Conservation (phyloP, 2,329 filamentous ascomycete species). For the Cordyceps javanica region DNA sequence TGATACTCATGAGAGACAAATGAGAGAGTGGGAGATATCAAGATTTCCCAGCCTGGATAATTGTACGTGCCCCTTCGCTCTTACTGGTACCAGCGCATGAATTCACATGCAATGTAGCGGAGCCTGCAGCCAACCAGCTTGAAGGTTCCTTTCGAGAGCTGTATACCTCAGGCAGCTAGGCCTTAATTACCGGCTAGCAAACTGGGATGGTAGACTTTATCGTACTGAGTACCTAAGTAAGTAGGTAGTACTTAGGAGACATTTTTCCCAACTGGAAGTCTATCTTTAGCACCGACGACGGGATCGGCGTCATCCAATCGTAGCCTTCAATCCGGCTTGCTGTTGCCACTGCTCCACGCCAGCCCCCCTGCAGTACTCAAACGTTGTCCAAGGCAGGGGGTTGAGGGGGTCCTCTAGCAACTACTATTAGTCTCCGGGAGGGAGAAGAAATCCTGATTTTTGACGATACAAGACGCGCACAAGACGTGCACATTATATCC, state of each 20-base stretch:
- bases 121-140: too few relatives aligned
- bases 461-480: neutral
- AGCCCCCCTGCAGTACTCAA: conserved; percentile 2
- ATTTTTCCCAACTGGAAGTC: conserved; percentile 2
- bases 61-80: too few relatives aligned
- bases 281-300: conserved; percentile 4
- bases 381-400: conserved; percentile 5
- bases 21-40: neutral
- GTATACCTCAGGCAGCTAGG: too few relatives aligned
- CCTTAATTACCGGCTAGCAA: too few relatives aligned
- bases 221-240: neutral
- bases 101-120: too few relatives aligned
- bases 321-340: neutral
- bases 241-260: neutral
- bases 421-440: neutral
- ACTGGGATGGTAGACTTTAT: too few relatives aligned
- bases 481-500: too few relatives aligned
- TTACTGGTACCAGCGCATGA: too few relatives aligned
- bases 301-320: neutral
- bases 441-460: neutral
- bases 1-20: neutral
- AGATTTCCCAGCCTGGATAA: too few relatives aligned
- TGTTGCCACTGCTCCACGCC: neutral
- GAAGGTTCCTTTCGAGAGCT: too few relatives aligned
- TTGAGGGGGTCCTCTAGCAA: neutral